These are phyloP conservation scores for Penicillium decumbens DNA, from an alignment of 2,329 filamentous ascomycete species.

Conservation along the genomic window DNA sequence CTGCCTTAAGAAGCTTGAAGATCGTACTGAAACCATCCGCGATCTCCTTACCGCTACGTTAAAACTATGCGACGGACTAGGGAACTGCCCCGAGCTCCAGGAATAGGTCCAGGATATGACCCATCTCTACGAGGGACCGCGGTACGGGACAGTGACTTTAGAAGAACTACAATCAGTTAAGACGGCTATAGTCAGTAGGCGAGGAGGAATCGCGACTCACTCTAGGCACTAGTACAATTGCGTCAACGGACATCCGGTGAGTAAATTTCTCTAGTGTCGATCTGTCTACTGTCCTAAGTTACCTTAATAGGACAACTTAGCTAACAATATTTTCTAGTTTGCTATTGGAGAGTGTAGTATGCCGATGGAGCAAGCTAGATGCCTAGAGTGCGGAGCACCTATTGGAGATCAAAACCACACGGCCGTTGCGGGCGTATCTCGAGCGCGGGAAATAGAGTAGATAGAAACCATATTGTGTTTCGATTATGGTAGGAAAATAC, in stretches of 20 bases:
- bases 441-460: not conserved
- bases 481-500: too few relatives aligned
- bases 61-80: slow-evolving; percentile 1
- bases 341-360: not conserved
- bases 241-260: slow-evolving; percentile 12
- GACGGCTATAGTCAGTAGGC: slow-evolving; percentile 8
- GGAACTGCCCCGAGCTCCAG: not conserved
- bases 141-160: not conserved
- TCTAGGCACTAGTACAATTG: slow-evolving; percentile 17
- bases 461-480: too few relatives aligned
- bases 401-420: not conserved
- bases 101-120: not conserved
- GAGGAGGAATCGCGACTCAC: slow-evolving; percentile 11
- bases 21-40: too few relatives aligned
- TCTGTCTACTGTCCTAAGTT: not conserved
- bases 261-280: not conserved
- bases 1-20: not conserved
- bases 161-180: not conserved
- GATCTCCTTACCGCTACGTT: too few relatives aligned
- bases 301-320: not conserved
- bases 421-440: not conserved
- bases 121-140: not conserved
- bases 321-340: not conserved
- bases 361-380: not conserved
- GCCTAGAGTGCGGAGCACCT: not conserved